phyloP scores from a whole-genome alignment of 208 protist species.

The Leishmania braziliensis region DNA sequence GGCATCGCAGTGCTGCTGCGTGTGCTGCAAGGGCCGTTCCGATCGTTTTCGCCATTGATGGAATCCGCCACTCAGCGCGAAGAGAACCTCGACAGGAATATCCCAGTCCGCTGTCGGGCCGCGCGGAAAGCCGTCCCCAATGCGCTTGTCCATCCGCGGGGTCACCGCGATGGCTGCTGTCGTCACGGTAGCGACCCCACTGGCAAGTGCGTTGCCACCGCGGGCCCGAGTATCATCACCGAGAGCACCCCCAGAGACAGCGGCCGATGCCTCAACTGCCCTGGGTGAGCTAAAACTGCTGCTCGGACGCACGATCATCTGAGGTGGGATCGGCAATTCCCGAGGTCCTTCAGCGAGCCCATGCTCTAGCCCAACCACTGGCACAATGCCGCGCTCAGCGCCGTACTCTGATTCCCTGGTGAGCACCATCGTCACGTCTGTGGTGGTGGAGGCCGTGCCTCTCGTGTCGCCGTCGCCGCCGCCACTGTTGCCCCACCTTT shows the following conservation, averaged over 20 bases:
- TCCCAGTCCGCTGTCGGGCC: constrained; percentile 66
- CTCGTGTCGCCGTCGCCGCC: background rate
- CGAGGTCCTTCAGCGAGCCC: background rate
- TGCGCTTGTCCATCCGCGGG: constrained; percentile 16
- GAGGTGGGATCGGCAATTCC: constrained; percentile 6
- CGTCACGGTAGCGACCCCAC: background rate
- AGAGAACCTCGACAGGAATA: constrained; percentile 56
- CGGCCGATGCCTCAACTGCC: background rate
- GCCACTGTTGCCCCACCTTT: background rate
- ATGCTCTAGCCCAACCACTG: background rate
- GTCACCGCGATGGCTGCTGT: constrained; percentile 4
- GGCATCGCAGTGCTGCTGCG: background rate
- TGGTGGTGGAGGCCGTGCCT: background rate
- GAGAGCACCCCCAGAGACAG: background rate
- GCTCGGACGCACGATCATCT: background rate
- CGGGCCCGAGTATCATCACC: background rate
- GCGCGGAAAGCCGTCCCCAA: constrained; percentile 50
- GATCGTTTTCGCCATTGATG: background rate
- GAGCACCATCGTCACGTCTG: constrained; percentile 7
- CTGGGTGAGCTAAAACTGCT: background rate
- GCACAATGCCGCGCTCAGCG: background rate
- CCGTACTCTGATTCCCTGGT: constrained; percentile 6
- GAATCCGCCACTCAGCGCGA: constrained; percentile 22
- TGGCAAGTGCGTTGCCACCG: background rate
- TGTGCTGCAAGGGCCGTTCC: background rate